Conservation (phyloP, 2,329 filamentous ascomycete species). For the Fusarium equiseti region DNA sequence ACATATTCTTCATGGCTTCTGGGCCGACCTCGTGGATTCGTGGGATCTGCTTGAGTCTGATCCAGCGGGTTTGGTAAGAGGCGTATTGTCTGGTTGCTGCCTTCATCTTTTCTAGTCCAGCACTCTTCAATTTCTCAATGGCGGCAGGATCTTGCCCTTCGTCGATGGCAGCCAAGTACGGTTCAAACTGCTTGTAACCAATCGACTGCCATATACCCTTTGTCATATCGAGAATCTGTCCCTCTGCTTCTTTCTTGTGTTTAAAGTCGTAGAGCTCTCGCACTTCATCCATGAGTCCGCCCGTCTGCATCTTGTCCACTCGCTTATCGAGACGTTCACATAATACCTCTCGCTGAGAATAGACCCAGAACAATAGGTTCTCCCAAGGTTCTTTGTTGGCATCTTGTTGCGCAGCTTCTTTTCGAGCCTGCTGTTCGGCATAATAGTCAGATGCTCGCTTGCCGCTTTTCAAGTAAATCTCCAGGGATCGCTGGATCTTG, state of each 20-base stretch:
- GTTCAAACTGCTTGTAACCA: conserved; percentile 90
- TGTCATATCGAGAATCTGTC: conserved; percentile 73
- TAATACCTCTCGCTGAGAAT: conserved; percentile 77
- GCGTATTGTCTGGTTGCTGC: conserved; percentile 89
- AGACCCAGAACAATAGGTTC: conserved; percentile 86
- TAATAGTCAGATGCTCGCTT: conserved; percentile 88
- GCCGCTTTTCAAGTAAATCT: conserved; percentile 89
- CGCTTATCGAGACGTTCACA: conserved; percentile 78
- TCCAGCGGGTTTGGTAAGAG: conserved; percentile 86
- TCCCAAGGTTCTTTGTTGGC: conserved; percentile 56
- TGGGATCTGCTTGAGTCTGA: conserved; percentile 82
- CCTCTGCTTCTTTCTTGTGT: conserved; percentile 54
- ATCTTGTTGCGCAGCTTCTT: conserved; percentile 46
- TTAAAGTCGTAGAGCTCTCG: conserved; percentile 59
- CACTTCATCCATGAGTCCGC: conserved; percentile 64
- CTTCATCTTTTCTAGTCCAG: conserved; percentile 81
- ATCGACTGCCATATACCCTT: conserved; percentile 97
- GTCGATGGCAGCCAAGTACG: conserved; percentile 69
- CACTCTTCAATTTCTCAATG: conserved; percentile 66
- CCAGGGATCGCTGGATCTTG: conserved; percentile 89
- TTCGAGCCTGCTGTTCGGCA: conserved; percentile 73
- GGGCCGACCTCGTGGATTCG: conserved; percentile 69
- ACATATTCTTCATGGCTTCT: conserved; percentile 70
- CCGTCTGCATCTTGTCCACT: conserved; percentile 84
- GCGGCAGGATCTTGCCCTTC: conserved; percentile 49